Base-by-base conservation (phyloP, 2,329 filamentous ascomycete genomes). In the Lecanicillium sp. region DNA sequence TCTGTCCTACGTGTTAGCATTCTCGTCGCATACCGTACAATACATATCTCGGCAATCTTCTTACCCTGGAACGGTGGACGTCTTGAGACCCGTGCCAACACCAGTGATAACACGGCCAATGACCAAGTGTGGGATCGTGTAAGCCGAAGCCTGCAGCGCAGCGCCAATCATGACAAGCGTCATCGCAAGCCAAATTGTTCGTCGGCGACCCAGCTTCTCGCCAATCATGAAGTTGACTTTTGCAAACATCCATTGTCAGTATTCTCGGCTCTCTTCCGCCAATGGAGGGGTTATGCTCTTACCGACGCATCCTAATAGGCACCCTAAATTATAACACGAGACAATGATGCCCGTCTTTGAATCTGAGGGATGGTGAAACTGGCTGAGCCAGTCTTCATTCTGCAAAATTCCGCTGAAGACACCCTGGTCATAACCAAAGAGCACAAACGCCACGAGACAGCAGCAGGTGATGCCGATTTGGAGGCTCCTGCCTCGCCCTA, bases 161-260 rank as follows among this genome's bases (percentile, higher is more conserved):
- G 76, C 75, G 2, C 78, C 78, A 11, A 77, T 42, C 3, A 76
- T 65, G 64, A 81, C 73, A 44, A 80, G 68, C 4, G 58, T 44
- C 18, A 69, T 69, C 13, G 77, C 79, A 1, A 61, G 17, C 28
- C 73, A 62, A 40, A 81, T 73, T 22, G 77, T 77, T 7, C 68
- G 71, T 30, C 69, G 53, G 28, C 67, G 48, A 14, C 66, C 67
- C 1, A 69, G 51, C 0, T 59, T 45, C 35, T 83, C 78, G 5
- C 77, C 78, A 12, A 75, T 52, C 15, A 55, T 52, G 27, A 73
- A 60, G 33, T 69, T 67, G 42, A 65, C 46, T 33, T 3, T n/a
- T 15, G 8, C 20, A 25, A 11, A 11, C 22, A 11, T 25, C 22
- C 6, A 7, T 25, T 25, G 22, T 25, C 22, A 25, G 22, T 25